These are phyloP conservation scores for Phytophthora cactorum DNA, from an alignment of 352 stramenopile genomes.

Conservation along the genomic window DNA sequence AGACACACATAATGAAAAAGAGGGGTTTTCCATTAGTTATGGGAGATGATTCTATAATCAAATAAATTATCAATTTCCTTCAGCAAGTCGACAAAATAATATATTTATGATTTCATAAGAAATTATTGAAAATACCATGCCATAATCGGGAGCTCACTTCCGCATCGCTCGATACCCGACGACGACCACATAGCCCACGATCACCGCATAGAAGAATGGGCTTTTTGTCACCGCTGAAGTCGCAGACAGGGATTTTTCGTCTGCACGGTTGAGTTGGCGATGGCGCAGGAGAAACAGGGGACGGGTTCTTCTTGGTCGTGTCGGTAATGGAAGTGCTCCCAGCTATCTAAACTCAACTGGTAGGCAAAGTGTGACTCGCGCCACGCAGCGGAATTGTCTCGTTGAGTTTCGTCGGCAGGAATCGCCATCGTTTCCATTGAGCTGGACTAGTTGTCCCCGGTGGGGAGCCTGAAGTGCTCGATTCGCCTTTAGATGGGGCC, in stretches of 20 bases:
- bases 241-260: conserved; percentile 15
- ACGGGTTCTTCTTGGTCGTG: conserved; percentile 1
- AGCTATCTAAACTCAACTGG: too few species aligned
- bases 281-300: neutral
- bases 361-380: too few species aligned
- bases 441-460: neutral
- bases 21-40: too few species aligned
- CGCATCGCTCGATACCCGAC: conserved; percentile 37
- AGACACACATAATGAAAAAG: too few species aligned
- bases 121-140: too few species aligned
- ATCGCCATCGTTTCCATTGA: neutral
- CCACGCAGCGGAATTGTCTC: neutral
- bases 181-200: conserved; percentile 25
- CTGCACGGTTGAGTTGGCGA: neutral
- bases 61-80: too few species aligned
- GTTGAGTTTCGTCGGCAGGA: conserved; percentile 1
- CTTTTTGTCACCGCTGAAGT: conserved; percentile 34
- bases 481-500: neutral
- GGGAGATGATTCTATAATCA: too few species aligned
- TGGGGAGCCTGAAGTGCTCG: neutral
- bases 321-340: neutral
- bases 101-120: too few species aligned
- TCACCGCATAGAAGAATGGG: conserved; percentile 52
- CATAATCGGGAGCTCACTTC: conserved; percentile 4
- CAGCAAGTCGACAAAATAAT: too few species aligned